Evolutionary conservation across 2,329 filamentous ascomycete genomes (phyloP).

Genomic region (Aspergillus eucalypticola): DNA sequence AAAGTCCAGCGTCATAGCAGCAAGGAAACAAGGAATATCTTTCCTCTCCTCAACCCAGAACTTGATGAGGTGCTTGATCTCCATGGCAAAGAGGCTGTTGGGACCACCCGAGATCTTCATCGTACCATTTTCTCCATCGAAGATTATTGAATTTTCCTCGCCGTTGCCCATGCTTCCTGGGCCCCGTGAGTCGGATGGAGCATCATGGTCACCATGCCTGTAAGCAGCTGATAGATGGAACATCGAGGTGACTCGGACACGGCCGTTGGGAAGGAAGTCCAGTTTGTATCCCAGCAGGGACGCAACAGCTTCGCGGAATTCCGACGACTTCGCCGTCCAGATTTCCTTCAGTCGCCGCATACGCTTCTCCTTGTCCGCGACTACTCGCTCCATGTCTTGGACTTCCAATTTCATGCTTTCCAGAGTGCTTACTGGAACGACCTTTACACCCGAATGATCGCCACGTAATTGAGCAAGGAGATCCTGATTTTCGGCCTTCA

Average conservation of each 20-base stretch:
- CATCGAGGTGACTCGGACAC: constrained; percentile 85
- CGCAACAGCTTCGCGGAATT: constrained; percentile 94
- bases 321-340: constrained; percentile 84
- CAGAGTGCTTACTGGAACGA: constrained; percentile 76
- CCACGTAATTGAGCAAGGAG: constrained; percentile 71
- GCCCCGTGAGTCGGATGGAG: constrained; percentile 60
- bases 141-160: constrained; percentile 66
- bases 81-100: constrained; percentile 77
- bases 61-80: constrained; percentile 82
- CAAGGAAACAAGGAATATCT: constrained; percentile 89
- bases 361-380: constrained; percentile 73
- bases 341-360: constrained; percentile 86
- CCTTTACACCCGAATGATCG: constrained; percentile 52
- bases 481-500: constrained; percentile 81
- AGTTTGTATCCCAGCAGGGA: constrained; percentile 91
- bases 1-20: constrained; percentile 88
- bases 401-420: constrained; percentile 75
- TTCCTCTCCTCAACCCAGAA: constrained; percentile 96
- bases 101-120: constrained; percentile 98
- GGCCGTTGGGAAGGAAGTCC: constrained; percentile 94
- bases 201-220: constrained; percentile 46
- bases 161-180: constrained; percentile 48
- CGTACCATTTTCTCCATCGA: constrained; percentile 89
- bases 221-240: constrained; percentile 68
- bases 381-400: constrained; percentile 67